Evolutionary conservation across 2,329 filamentous ascomycete genomes (phyloP).

Genomic region (Drechslerella coelobrocha): DNA sequence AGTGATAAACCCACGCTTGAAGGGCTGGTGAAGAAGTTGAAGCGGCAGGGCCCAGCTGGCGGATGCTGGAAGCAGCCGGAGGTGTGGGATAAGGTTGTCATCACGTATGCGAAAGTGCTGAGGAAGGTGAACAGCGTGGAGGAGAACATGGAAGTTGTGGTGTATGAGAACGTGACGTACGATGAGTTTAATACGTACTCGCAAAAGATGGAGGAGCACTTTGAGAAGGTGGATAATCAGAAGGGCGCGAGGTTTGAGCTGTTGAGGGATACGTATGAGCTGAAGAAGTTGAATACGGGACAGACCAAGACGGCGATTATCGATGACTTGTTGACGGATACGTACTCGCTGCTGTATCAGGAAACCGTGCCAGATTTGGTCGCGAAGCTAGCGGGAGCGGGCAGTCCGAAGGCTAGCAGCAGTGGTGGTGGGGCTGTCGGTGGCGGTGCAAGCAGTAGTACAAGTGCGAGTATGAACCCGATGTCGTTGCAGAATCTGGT

Average conservation of each 20-base stretch:
- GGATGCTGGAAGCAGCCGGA: slow-evolving; percentile 67
- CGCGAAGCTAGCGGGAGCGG: slow-evolving; percentile 60
- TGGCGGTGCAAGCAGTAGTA: background rate
- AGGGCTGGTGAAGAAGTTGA: slow-evolving; percentile 76
- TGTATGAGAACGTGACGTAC: slow-evolving; percentile 69
- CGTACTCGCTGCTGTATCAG: slow-evolving; percentile 78
- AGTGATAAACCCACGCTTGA: slow-evolving; percentile 79
- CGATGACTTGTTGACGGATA: slow-evolving; percentile 91
- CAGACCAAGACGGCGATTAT: slow-evolving; percentile 85
- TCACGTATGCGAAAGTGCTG: slow-evolving; percentile 66
- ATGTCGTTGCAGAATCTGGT: slow-evolving; percentile 55
- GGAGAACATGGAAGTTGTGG: slow-evolving; percentile 69
- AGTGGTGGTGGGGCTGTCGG: background rate
- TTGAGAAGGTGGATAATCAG: slow-evolving; percentile 46
- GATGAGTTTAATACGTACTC: slow-evolving; percentile 71
- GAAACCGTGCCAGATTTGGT: slow-evolving; percentile 68
- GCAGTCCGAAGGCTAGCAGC: slow-evolving; percentile 55
- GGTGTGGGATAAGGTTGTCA: slow-evolving; percentile 69
- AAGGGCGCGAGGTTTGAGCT: slow-evolving; percentile 65
- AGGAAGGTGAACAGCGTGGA: slow-evolving; percentile 66
- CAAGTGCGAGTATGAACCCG: slow-evolving; percentile 55
- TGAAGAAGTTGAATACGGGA: slow-evolving; percentile 81
- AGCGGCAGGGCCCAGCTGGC: slow-evolving; percentile 77
- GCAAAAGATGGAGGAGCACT: slow-evolving; percentile 66
- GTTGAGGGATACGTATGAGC: slow-evolving; percentile 70